Evolutionary conservation across 768 basidiomycete species (phyloP).

Genomic region (Auricularia auricula-judae): DNA sequence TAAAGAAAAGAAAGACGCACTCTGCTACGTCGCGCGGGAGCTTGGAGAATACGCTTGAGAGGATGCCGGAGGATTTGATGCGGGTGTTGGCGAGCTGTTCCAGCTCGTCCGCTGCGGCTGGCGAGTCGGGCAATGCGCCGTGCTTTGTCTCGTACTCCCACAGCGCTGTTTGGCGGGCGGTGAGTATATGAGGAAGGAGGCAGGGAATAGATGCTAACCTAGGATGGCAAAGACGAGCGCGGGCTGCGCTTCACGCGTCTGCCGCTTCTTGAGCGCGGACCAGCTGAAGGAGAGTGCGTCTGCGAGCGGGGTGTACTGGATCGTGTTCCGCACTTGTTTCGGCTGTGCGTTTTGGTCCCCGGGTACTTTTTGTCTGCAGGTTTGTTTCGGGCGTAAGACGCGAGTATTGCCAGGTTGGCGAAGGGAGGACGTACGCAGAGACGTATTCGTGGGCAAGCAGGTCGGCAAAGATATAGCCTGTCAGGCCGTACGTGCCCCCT

Average conservation of each 20-base stretch:
- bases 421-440: conserved; percentile 48
- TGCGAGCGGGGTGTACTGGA: conserved; percentile 52
- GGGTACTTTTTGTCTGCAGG: conserved; percentile 12
- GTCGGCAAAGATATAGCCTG: conserved; percentile 93
- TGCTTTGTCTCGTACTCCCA: conserved; percentile 72
- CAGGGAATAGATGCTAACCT: conserved; percentile 30
- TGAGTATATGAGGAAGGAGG: neutral
- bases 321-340: conserved; percentile 49
- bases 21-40: conserved; percentile 50
- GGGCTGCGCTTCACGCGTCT: conserved; percentile 80
- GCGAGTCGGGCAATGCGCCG: conserved; percentile 44
- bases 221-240: conserved; percentile 58
- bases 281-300: conserved; percentile 59
- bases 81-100: conserved; percentile 52
- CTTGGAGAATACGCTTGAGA: conserved; percentile 48
- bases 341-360: conserved; percentile 18
- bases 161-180: conserved; percentile 37
- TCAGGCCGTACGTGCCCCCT: conserved; percentile 83
- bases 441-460: conserved; percentile 81
- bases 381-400: conserved; percentile 47
- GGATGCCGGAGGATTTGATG: conserved; percentile 52
- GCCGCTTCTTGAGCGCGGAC: conserved; percentile 55
- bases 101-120: conserved; percentile 41
- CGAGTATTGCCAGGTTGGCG: neutral
- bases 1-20: conserved; percentile 31